phyloP scores from a whole-genome alignment of 2,329 filamentous ascomycete species.

The Alternaria sp. region DNA sequence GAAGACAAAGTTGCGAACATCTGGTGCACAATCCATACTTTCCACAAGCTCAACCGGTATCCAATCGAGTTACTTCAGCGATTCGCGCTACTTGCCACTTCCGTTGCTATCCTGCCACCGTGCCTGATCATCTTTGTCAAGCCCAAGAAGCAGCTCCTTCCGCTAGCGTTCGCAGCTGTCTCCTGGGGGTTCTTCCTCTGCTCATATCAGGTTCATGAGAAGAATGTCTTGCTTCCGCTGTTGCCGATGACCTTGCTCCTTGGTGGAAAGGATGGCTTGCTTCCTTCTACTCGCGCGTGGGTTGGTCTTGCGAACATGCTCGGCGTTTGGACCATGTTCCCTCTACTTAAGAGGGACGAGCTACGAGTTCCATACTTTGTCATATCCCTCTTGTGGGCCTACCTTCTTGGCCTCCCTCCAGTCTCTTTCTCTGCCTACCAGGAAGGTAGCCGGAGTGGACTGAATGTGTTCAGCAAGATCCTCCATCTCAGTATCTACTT shows the following conservation, averaged over 20 bases:
- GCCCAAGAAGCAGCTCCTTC: constrained; percentile 78
- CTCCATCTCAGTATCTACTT: constrained; percentile 80
- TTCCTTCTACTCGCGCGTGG: constrained; percentile 82
- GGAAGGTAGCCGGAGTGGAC: constrained; percentile 52
- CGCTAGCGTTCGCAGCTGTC: constrained; percentile 80
- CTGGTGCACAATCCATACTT: constrained; percentile 91
- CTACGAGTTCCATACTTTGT: constrained; percentile 85
- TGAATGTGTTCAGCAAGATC: constrained; percentile 68
- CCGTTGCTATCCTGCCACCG: constrained; percentile 78
- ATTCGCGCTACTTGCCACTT: constrained; percentile 76
- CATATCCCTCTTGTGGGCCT: constrained; percentile 87
- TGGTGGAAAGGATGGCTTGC: constrained; percentile 78
- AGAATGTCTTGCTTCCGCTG: constrained; percentile 90
- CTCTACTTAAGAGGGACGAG: constrained; percentile 84
- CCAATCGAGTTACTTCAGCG: constrained; percentile 76
- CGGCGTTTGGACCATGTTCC: constrained; percentile 92
- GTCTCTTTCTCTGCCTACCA: constrained; percentile 75
- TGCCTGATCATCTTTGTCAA: constrained; percentile 81
- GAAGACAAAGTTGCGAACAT: constrained; percentile 99
- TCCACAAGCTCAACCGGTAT: constrained; percentile 84
- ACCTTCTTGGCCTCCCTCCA: constrained; percentile 86
- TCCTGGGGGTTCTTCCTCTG: constrained; percentile 98
- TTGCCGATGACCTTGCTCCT: constrained; percentile 92
- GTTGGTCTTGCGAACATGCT: constrained; percentile 94
- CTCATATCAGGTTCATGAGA: constrained; percentile 98